Evolutionary conservation across 2,329 filamentous ascomycete species (phyloP).

Genomic region (Karstenula rhodostoma): DNA sequence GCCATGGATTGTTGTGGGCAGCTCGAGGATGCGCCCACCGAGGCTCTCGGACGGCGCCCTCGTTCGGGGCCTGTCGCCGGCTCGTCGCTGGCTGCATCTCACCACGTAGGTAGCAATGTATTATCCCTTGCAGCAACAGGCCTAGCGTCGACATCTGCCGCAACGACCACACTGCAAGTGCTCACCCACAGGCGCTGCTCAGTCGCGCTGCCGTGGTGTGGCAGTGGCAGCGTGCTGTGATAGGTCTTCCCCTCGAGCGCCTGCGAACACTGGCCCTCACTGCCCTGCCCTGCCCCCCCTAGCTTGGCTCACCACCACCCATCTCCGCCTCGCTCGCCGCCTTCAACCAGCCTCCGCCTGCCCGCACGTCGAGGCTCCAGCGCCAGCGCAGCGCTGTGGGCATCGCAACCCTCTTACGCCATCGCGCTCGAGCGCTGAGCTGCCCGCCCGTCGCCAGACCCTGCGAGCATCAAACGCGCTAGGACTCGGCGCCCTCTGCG

Average conservation of each 20-base stretch:
- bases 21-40: constrained; percentile 6
- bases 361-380: neutral
- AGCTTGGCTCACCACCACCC: constrained; percentile 2
- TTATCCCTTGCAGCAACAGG: constrained; percentile 43
- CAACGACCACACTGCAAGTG: too few relatives aligned
- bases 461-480: constrained; percentile 43
- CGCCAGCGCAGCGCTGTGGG: neutral
- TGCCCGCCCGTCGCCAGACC: constrained; percentile 17
- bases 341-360: constrained; percentile 1
- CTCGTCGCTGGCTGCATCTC: constrained; percentile 18
- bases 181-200: too few relatives aligned
- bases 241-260: constrained; percentile 11
- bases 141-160: constrained; percentile 24
- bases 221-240: too few relatives aligned
- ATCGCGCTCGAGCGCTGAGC: constrained; percentile 8
- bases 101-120: too few relatives aligned
- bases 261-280: too few relatives aligned
- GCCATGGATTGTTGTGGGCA: neutral
- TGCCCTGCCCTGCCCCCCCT: too few relatives aligned
- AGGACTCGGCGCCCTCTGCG: constrained; percentile 36
- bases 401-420: constrained; percentile 1
- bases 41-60: constrained; percentile 2
- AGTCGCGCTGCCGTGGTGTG: constrained; percentile 28
- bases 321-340: constrained; percentile 12
- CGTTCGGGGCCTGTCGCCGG: constrained; percentile 13